Evolutionary conservation across 2,329 filamentous ascomycete species (phyloP), one percentile per base, ranked within the genome.

Genomic region (Trichothecium sympodiale): DNA sequence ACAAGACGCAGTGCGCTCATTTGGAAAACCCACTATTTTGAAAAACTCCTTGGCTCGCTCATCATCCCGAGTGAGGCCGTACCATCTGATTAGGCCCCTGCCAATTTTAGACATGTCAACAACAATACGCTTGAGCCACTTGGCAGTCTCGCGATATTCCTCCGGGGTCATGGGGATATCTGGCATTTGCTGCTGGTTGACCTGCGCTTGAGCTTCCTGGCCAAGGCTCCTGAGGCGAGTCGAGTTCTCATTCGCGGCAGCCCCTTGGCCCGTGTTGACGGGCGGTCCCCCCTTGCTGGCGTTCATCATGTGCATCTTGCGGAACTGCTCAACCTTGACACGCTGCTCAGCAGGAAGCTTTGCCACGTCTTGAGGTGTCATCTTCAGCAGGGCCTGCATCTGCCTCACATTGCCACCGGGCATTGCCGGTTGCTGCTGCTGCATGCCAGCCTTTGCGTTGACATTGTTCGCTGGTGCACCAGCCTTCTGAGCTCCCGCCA

Each of bases 1-100:
- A 5, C 17, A 15, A 32, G 7, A 7, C 31, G n/a, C n/a, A 33
- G 18, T 13, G 18, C 15, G 13, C 13, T n/a, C 8, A 3, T 39
- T 28, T 49, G 68, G 51, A 68, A 59, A 41, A 61, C 69, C 60
- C 57, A 74, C 69, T 41, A 59, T 60, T 45, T 61, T 62, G 55
- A 74, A 71, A 42, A 71, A 74, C 54, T 63, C 59, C 43, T 56
- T 64, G 4, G 67, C 65, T 27, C 69, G 62, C 9, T 44, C 47
- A 36, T 75, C 69, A 38, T 75, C 69, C 13, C 55, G 57, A 1
- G 65, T 67, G 15, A 64, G 46, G 4, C 50, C 46, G 41, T 68
- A 74, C 69, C 69, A 74, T 16, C 54, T 62, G 18, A 51, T 55
- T 4, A 74, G 47, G 1, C 56, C 54, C 38, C 59, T 62, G 14